Percentiles rank a stretch among this genome's conserved stretches.
Conservation (phyloP, 2,329 filamentous ascomycete species). For the Penicillium occitanis region DNA sequence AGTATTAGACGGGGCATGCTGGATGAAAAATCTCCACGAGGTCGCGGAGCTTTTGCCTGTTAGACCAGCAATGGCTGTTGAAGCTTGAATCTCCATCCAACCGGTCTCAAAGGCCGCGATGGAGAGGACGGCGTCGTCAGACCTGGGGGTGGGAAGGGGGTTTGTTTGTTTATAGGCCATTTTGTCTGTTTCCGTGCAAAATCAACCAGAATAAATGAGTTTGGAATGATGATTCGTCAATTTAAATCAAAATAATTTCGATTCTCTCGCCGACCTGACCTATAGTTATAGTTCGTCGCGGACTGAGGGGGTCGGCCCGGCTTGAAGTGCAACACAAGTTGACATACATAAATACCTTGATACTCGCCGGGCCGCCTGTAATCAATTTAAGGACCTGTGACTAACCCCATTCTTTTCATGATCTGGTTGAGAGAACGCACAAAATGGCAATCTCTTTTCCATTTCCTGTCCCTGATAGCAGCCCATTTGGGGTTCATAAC, state of each 20-base stretch:
- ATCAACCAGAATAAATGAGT: background rate
- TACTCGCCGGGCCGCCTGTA: background rate
- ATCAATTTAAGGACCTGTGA: background rate
- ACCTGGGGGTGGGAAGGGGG: background rate
- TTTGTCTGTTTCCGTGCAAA: background rate
- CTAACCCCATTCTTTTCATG: background rate
- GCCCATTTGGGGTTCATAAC: conserved; percentile 12
- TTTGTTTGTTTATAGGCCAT: conserved; percentile 15
- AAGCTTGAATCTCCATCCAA: conserved; percentile 14
- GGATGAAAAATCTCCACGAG: conserved; percentile 16
- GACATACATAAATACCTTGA: background rate
- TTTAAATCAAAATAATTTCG: background rate
- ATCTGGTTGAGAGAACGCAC: background rate
- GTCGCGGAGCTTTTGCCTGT: background rate
- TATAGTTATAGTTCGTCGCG: background rate
- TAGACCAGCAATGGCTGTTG: conserved; percentile 8
- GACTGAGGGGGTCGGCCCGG: background rate
- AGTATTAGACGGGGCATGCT: conserved; percentile 7
- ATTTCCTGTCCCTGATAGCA: conserved; percentile 51
- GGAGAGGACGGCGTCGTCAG: conserved; percentile 8
- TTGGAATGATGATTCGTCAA: background rate
- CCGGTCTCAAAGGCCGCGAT: conserved; percentile 11
- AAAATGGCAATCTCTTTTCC: background rate
- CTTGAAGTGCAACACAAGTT: background rate
- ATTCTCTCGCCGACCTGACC: background rate